Percentiles rank a stretch among this genome's conserved stretches.
Evolutionary conservation across 2,329 filamentous ascomycete species (phyloP).

Genomic region (Xylaria digitata): DNA sequence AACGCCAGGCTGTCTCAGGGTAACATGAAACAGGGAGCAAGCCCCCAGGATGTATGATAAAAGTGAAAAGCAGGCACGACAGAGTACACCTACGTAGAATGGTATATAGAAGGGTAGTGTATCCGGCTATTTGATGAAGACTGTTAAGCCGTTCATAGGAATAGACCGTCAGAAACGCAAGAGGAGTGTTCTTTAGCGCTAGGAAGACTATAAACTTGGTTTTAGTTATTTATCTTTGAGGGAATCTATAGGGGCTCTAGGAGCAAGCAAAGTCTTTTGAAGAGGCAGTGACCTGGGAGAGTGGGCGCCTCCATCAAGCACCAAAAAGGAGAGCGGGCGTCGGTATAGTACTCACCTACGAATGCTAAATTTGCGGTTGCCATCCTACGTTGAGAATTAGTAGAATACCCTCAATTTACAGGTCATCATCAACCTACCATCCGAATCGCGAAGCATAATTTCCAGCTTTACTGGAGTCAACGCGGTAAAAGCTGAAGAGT

Average conservation of each 20-base stretch:
- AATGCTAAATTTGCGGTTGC: slow-evolving; percentile 56
- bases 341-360: slow-evolving; percentile 29
- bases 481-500: slow-evolving; percentile 50
- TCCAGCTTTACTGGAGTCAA: slow-evolving; percentile 42
- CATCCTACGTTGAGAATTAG: slow-evolving; percentile 54
- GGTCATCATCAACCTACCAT: slow-evolving; percentile 41
- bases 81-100: slow-evolving; percentile 47
- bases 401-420: background rate
- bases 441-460: slow-evolving; percentile 50
- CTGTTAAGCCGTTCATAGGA: slow-evolving; percentile 61
- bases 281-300: no score
- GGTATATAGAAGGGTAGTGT: slow-evolving; percentile 53
- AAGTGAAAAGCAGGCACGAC: background rate
- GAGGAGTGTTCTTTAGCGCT: slow-evolving; percentile 61
- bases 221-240: slow-evolving; percentile 5
- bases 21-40: no score
- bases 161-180: slow-evolving; percentile 56
- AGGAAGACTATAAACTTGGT: slow-evolving; percentile 57
- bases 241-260: background rate
- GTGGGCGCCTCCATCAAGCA: background rate
- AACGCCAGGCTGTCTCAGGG: background rate
- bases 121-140: slow-evolving; percentile 60
- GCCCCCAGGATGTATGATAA: background rate
- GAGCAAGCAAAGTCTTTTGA: background rate
- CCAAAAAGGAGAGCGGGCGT: no score